Evolutionary conservation across 2,329 filamentous ascomycete genomes (phyloP), one percentile per base, ranked within the genome.

Genomic region (Aureobasidium sp.): DNA sequence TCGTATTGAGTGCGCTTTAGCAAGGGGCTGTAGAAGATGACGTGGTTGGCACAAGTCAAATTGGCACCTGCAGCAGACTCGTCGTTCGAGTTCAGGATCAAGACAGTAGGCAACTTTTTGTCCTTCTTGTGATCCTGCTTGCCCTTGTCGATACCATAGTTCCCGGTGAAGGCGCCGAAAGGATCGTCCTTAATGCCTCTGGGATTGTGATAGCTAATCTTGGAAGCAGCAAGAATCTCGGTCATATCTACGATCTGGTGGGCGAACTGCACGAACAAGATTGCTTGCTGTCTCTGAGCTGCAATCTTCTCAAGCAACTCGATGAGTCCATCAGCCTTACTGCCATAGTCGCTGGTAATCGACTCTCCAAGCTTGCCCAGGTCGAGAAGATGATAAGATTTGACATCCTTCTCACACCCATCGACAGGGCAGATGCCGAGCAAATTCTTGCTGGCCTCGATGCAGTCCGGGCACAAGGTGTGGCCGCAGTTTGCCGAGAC

Each of bases 11-110:
- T 78, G 39, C 74, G 68, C 0, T 77, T 73, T 0, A 83, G 71
- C 9, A 85, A 70, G 0, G 85, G 85, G 0, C 80, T 78, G 3
- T 86, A 70, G 69, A 89, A 88, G 36, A 89, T 78, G 39, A 88
- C 74, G 62, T 88, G 84, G 64, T 86, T 87, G 0, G 85, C 84
- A 42, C 78, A 79, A 50, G 84, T 82, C 1, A 89, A 71, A 64
- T 89, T 88, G 3, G 65, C 66, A 3, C 86, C 86, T 36, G 85
- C 79, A 3, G 85, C 82, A 59, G 81, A 81, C 37, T 82, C 81
- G 64, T 79, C 78, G 1, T 78, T 78, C 2, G 85, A 73, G 61
- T 83, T 81, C 34, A 89, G 72, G 16, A 88, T 73, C 5, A 88
- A 72, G 0, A 84, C 81, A 57, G 78, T 81, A 11, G 34, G 34